Evolutionary conservation across 768 basidiomycete species (phyloP).

Genomic region (Gloeopeniophorella convolvens): DNA sequence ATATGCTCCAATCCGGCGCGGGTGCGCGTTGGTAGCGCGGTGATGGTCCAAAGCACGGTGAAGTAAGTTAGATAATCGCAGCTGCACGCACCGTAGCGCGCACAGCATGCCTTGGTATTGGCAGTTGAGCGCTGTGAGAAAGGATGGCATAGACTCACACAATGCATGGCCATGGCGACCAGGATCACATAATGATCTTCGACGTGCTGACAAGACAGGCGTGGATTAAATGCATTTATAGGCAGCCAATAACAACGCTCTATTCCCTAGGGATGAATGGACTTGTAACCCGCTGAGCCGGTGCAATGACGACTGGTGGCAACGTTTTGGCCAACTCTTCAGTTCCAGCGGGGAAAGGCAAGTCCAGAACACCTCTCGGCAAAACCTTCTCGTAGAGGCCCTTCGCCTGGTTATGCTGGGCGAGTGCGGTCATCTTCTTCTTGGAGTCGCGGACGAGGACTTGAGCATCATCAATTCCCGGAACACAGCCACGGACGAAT

Average conservation of each 20-base stretch:
- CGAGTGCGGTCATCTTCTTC: constrained; percentile 66
- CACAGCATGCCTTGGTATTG: neutral
- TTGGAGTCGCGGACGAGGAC: constrained; percentile 85
- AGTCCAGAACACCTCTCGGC: constrained; percentile 72
- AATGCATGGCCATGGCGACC: constrained; percentile 2
- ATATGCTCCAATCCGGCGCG: no score
- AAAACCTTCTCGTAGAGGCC: constrained; percentile 72
- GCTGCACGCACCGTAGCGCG: neutral
- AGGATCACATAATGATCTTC: neutral
- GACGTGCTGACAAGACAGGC: neutral
- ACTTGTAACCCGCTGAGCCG: constrained; percentile 58
- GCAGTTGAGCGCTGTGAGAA: no score
- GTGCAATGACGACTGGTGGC: constrained; percentile 62
- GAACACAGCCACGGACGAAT: constrained; percentile 87
- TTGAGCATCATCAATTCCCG: constrained; percentile 84
- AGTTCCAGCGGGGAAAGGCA: constrained; percentile 93
- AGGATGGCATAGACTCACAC: neutral
- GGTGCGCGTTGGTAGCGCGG: no score
- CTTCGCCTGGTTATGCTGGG: constrained; percentile 59
- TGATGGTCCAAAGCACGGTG: no score
- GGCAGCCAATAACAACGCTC: constrained; percentile 10
- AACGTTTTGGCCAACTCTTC: constrained; percentile 61
- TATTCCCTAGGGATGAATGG: constrained; percentile 75
- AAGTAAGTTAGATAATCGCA: no score
- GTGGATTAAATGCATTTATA: neutral